Conservation (phyloP, 305 asterid genomes). For the Fraxinus dipetala region DNA sequence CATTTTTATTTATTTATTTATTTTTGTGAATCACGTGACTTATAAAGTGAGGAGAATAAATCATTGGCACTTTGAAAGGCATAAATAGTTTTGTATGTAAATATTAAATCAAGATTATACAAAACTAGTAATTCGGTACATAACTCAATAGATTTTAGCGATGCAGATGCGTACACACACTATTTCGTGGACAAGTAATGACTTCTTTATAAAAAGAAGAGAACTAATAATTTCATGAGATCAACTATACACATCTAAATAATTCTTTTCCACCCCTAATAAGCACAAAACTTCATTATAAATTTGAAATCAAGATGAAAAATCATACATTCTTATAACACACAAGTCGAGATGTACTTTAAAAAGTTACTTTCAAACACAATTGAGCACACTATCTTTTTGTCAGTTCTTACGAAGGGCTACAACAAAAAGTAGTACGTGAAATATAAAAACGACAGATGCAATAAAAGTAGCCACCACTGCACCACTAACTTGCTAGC, state of each 20-base stretch:
- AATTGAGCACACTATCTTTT: neutral
- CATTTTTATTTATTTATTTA: neutral
- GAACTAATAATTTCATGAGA: neutral
- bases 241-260: neutral
- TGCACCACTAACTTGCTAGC: conserved; percentile 36
- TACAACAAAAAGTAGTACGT: conserved; percentile 31
- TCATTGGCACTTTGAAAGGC: neutral
- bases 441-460: conserved; percentile 27
- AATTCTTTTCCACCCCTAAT: neutral
- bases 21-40: neutral
- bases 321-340: neutral
- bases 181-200: neutral
- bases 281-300: neutral
- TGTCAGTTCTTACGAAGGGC: conserved; percentile 25
- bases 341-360: neutral
- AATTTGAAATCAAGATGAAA: neutral
- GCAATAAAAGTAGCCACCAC: conserved; percentile 43
- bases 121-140: no score
- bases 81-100: no score
- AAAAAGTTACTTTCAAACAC: neutral
- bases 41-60: neutral
- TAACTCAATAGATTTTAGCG: neutral
- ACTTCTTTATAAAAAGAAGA: neutral
- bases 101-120: no score
- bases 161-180: neutral